Evolutionary conservation across 805 yeast species (phyloP).

Genomic region (Candida awuae): DNA sequence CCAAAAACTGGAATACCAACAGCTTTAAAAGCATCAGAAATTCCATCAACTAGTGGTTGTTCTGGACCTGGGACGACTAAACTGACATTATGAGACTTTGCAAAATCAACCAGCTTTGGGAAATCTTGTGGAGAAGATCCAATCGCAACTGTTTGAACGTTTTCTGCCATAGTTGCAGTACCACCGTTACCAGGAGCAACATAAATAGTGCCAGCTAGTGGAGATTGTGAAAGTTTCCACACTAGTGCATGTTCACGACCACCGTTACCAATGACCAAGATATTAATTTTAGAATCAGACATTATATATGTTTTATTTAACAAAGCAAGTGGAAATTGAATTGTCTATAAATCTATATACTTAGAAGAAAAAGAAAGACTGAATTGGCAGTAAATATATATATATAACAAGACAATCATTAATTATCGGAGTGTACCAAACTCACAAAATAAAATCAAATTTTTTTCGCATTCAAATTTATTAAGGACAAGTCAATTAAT

Average conservation of each 20-base stretch:
- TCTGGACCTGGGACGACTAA: constrained; percentile 98
- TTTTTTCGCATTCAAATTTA: not conserved
- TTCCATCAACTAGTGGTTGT: constrained; percentile 95
- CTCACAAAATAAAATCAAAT: not conserved
- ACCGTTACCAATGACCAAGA: constrained; percentile 91
- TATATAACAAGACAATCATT: no score
- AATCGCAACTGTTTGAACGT: constrained; percentile 65
- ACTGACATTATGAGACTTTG: constrained; percentile 52
- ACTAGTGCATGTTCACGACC: constrained; percentile 98
- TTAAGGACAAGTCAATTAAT: not conserved
- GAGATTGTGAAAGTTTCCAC: constrained; percentile 82
- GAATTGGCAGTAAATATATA: no score
- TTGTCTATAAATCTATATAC: no score
- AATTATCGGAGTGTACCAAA: not conserved
- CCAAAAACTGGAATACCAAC: constrained; percentile 96
- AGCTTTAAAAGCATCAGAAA: constrained; percentile 58
- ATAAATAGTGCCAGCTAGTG: constrained; percentile 59
- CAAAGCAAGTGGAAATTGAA: no score
- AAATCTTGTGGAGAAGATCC: constrained; percentile 63
- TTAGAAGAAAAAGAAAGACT: no score
- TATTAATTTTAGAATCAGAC: constrained; percentile 32
- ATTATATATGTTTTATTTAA: no score
- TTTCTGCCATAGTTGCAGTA: constrained; percentile 45
- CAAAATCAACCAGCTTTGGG: constrained; percentile 61
- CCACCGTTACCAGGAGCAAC: constrained; percentile 99